These are phyloP conservation scores for Scheffersomyces lignicola DNA, from an alignment of 1,139 yeast species.

Conservation along the genomic window DNA sequence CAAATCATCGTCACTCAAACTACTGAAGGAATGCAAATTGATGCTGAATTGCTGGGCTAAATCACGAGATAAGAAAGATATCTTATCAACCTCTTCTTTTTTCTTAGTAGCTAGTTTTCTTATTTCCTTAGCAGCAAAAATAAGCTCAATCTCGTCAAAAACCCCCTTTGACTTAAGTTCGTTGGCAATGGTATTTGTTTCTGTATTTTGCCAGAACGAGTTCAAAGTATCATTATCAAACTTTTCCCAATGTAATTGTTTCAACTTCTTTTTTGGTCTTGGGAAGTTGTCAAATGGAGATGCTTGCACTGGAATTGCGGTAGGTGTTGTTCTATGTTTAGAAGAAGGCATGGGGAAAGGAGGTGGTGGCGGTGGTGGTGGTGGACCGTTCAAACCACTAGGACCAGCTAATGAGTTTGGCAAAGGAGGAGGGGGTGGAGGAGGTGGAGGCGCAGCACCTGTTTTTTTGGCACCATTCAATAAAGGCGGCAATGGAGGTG, in stretches of 20 bases:
- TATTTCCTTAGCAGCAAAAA: slow-evolving; percentile 79
- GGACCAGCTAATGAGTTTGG: slow-evolving; percentile 11
- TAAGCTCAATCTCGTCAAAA: slow-evolving; percentile 71
- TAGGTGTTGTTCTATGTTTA: slow-evolving; percentile 13
- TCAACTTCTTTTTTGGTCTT: slow-evolving; percentile 74
- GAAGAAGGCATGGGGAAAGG: slow-evolving; percentile 14
- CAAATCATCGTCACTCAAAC: slow-evolving; percentile 54
- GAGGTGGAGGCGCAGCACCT: slow-evolving; percentile 12
- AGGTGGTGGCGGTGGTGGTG: slow-evolving; percentile 26
- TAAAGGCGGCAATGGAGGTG: slow-evolving; percentile 24
- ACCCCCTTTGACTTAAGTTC: slow-evolving; percentile 67
- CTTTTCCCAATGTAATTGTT: slow-evolving; percentile 85
- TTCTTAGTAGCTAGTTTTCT: slow-evolving; percentile 52
- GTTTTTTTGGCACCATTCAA: slow-evolving; percentile 10
- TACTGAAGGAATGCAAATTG: slow-evolving; percentile 63
- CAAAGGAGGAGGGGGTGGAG: slow-evolving; percentile 24
- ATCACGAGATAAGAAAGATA: slow-evolving; percentile 66
- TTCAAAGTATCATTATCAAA: slow-evolving; percentile 57
- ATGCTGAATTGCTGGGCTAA: slow-evolving; percentile 79
- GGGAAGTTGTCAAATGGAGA: slow-evolving; percentile 61
- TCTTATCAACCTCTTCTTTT: slow-evolving; percentile 50
- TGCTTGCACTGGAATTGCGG: slow-evolving; percentile 21
- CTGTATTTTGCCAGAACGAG: slow-evolving; percentile 61
- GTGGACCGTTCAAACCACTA: slow-evolving; percentile 9
- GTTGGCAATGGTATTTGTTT: slow-evolving; percentile 48